Percentiles rank a stretch among this genome's conserved stretches.
Evolutionary conservation across 176 grass and related monocot species (phyloP).

Genomic region (Lolium multiflorum): DNA sequence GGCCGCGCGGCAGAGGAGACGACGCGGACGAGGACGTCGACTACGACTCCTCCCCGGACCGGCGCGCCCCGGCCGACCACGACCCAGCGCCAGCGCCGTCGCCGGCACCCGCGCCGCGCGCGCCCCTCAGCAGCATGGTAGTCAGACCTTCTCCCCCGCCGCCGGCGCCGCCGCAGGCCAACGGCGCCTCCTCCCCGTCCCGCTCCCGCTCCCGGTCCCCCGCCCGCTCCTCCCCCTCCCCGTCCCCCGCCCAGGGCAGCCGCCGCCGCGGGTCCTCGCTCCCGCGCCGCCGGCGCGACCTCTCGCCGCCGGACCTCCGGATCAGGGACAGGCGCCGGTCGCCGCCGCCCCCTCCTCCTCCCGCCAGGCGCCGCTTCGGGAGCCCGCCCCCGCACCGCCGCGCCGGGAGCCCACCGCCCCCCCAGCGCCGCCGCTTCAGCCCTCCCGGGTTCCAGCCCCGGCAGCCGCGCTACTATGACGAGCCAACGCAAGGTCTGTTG

Average conservation of each 20-base stretch:
- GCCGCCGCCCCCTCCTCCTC: conserved; percentile 25
- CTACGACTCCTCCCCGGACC: conserved; percentile 43
- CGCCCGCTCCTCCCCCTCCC: not conserved
- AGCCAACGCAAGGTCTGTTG: conserved; percentile 55
- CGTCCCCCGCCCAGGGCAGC: conserved; percentile 13
- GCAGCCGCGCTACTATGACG: conserved; percentile 48
- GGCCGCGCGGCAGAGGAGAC: conserved; percentile 56
- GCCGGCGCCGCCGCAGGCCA: conserved; percentile 15
- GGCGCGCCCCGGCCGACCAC: not conserved
- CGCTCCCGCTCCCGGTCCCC: conserved; percentile 29
- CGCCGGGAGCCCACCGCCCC: conserved; percentile 19
- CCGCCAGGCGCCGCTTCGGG: conserved; percentile 40
- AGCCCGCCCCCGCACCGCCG: conserved; percentile 55
- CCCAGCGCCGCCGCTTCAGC: conserved; percentile 56
- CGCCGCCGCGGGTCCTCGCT: conserved; percentile 42
- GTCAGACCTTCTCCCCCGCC: conserved; percentile 38
- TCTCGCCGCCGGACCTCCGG: conserved; percentile 38
- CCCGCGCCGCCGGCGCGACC: conserved; percentile 40
- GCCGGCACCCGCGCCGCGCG: not conserved
- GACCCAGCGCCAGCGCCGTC: not conserved
- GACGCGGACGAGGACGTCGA: conserved; percentile 50
- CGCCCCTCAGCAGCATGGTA: conserved; percentile 59
- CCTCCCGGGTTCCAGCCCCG: conserved; percentile 55
- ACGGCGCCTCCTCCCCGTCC: conserved; percentile 37
- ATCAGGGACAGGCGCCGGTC: conserved; percentile 51